Percentiles rank a stretch among this genome's conserved stretches.
phyloP scores from a whole-genome alignment of 1,284 basidiomycete species.

The Chalciporus piperatoides region DNA sequence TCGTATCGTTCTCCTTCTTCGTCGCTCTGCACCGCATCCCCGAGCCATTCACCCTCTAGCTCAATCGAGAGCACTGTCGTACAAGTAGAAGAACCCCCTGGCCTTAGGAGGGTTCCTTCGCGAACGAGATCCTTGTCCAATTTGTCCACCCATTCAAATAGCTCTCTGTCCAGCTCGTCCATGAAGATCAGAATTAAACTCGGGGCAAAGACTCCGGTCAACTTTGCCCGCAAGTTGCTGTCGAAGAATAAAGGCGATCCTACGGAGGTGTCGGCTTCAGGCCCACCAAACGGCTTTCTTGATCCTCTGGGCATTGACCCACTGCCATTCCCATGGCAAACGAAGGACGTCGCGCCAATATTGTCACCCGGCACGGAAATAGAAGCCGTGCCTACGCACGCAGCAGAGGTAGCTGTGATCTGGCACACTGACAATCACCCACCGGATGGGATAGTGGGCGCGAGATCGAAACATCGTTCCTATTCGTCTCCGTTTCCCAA shows the following conservation, averaged over 20 bases:
- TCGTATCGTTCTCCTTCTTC: conserved; percentile 45
- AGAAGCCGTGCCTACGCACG: conserved; percentile 15
- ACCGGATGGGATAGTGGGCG: conserved; percentile 15
- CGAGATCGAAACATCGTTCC: conserved; percentile 55
- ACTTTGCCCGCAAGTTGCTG: conserved; percentile 53
- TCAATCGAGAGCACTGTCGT: conserved; percentile 13
- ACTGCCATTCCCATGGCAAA: conserved; percentile 40
- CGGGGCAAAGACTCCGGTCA: conserved; percentile 42
- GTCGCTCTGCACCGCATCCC: conserved; percentile 21
- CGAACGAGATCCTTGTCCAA: conserved; percentile 58
- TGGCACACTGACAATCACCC: conserved; percentile 14
- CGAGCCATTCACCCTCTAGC: conserved; percentile 16
- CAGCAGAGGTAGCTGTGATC: conserved; percentile 10
- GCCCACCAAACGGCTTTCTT: conserved; percentile 1
- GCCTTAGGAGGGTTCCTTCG: conserved; percentile 32
- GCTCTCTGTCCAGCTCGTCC: conserved; percentile 42
- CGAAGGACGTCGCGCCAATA: conserved; percentile 30
- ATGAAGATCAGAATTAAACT: conserved; percentile 49
- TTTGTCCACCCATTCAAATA: conserved; percentile 44
- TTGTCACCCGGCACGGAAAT: conserved; percentile 32
- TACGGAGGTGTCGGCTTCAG: conserved; percentile 8
- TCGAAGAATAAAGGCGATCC: conserved; percentile 41
- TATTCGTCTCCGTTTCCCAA: conserved; percentile 60
- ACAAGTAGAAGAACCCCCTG: conserved; percentile 14
- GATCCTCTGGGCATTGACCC: conserved; percentile 12